These are phyloP conservation scores for Hamigera avellanea DNA, from an alignment of 495 filamentous ascomycete genomes.

Conservation along the genomic window DNA sequence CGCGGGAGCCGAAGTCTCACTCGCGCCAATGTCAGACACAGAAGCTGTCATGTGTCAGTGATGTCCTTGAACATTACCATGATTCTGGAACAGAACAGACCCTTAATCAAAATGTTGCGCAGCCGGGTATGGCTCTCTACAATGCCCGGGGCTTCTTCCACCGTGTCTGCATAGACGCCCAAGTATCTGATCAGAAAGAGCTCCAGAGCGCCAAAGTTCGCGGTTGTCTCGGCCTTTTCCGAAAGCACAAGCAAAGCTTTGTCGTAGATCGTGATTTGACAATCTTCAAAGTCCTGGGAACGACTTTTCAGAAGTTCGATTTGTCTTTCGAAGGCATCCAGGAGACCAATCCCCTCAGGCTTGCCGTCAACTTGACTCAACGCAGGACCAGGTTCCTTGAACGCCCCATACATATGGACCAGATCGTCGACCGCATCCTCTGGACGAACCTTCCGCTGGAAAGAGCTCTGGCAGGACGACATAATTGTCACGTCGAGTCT, in stretches of 20 bases:
- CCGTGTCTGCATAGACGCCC: conserved; percentile 14
- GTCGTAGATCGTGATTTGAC: conserved; percentile 33
- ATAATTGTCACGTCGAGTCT: no score
- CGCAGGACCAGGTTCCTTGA: conserved; percentile 8
- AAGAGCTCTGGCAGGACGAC: no score
- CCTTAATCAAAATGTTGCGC: conserved; percentile 6
- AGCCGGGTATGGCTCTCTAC: conserved; percentile 9
- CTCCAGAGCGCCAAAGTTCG: conserved; percentile 21
- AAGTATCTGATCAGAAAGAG: conserved; percentile 31
- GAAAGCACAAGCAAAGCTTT: conserved; percentile 23
- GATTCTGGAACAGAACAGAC: no score
- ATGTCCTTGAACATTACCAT: no score
- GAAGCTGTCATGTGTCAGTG: background rate
- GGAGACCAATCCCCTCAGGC: conserved; percentile 9
- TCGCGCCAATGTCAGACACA: no score
- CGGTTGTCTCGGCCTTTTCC: conserved; percentile 12
- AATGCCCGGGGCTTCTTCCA: conserved; percentile 4
- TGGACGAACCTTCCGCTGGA: no score
- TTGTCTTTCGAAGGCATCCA: conserved; percentile 19
- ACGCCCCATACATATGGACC: conserved; percentile 11
- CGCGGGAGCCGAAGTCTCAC: no score
- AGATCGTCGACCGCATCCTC: conserved; percentile 10
- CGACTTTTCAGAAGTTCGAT: conserved; percentile 20
- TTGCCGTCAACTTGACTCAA: conserved; percentile 15
- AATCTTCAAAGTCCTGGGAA: conserved; percentile 21